Conservation (phyloP, 352 stramenopile genomes). For the Blastocystis sp. region DNA sequence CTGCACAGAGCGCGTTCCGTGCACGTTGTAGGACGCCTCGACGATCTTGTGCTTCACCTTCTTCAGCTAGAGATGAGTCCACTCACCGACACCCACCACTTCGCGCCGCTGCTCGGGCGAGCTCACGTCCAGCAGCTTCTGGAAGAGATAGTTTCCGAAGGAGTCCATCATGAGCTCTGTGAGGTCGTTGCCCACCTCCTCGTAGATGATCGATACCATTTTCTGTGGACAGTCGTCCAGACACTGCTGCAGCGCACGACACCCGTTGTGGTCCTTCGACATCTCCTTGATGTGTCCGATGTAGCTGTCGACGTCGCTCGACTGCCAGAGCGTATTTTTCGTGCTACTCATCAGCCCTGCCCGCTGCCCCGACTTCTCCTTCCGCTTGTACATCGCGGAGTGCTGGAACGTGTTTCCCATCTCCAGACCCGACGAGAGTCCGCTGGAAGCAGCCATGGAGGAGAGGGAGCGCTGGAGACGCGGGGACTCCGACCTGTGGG, state of each 20-base stretch:
- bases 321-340: conserved; percentile 23
- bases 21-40: conserved; percentile 88
- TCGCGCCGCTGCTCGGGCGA: conserved; percentile 79
- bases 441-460: background rate
- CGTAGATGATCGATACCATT: conserved; percentile 86
- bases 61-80: conserved; percentile 59
- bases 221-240: conserved; percentile 84
- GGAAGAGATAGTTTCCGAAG: conserved; percentile 98
- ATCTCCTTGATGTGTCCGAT: conserved; percentile 66
- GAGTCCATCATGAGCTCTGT: conserved; percentile 95
- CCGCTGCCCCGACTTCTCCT: background rate
- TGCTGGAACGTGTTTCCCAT: background rate
- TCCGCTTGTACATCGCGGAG: background rate
- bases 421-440: background rate
- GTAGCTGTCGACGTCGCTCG: conserved; percentile 32
- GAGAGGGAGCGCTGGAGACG: conserved; percentile 35
- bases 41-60: conserved; percentile 86
- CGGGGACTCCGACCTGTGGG: background rate
- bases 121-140: conserved; percentile 93
- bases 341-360: background rate
- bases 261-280: conserved; percentile 92
- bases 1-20: conserved; percentile 93
- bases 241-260: conserved; percentile 88
- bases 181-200: conserved; percentile 89
- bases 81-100: conserved; percentile 73